Base-by-base conservation (phyloP, 2,329 filamentous ascomycete species). In the Paraphoma chrysanthemicola region DNA sequence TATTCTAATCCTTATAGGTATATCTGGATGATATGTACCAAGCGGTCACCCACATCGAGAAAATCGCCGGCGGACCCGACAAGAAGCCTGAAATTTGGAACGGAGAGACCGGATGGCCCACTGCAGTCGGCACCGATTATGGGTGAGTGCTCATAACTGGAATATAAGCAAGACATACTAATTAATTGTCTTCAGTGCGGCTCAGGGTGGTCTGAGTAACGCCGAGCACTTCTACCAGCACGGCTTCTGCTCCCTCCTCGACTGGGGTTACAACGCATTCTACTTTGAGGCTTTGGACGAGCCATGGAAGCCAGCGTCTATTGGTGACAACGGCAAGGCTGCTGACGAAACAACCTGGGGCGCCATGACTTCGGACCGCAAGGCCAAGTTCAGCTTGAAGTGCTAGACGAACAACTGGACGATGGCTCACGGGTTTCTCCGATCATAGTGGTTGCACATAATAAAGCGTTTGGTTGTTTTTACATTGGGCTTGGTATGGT, bases 211-310 rank as follows among this genome's bases (percentile, higher is more conserved):
- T 42, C 81, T 84, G 41, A 67, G 80, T 31, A 86, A 88, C 67
- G 88, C 88, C 29, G 74, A 82, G 60, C 79, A 76, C 23, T 91
- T 86, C 80, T 91, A 82, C 79, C 78, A 85, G 66, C 73, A 85
- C 44, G 86, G 83, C 61, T 83, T 90, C 68, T 91, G 89, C 74
- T 83, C 83, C 49, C 83, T 89, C 69, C 77, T 90, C 36, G 81
- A 80, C 60, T 90, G 86, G 86, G 86, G 86, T 57, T 81, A 87
- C 61, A 89, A 90, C 67, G 85, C 87, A 53, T 91, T 91, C 79
- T 89, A 85, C 78, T 91, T 91, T 65, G 88, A 91, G 81, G 88
- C 88, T 43, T 90, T 89, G 66, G 88, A 90, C 66, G 89, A 91
- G 83, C 80, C 84, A 56, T 90, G 87, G 86, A 91, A 91, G 84